Evolutionary conservation across 257 asterid genomes (phyloP), one percentile per base, ranked within the genome.

Genomic region (Verbena officinalis): DNA sequence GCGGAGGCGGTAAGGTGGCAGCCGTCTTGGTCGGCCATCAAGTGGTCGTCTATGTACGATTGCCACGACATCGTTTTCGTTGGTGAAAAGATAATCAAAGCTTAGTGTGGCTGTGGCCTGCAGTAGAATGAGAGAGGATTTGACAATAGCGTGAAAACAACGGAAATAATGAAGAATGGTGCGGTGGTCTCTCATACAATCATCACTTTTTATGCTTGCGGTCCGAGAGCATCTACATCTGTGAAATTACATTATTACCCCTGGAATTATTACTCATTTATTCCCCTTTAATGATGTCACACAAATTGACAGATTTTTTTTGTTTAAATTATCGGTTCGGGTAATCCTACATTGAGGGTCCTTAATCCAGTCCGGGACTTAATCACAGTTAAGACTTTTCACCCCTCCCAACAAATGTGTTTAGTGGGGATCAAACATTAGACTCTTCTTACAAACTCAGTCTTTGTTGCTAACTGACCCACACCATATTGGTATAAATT

Each of bases 1-100:
- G 97, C 96, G 27, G 97, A 70, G 69, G 97, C 66, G 60, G 82
- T 21, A 65, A 90, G 96, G 62, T 57, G 79, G 80, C 67, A 45
- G 54, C 83, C 87, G 51, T 83, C 96, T 45, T 78, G 51, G 0
- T 82, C 97, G 67, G 89, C 90, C 89, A 90, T 49, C 77, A 90
- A 83, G 75, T 85, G 90, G 2, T 83, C 92, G 57, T 90, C 96
- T n/a, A 90, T 87, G 74, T 87, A 90, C 1, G 83, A 55, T 84
- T 90, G 97, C 97, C 96, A 87, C 88, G 97, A 90, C 97, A 85
- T 86, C 67, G 71, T 74, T 74, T 27, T 40, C 68, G 62, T 0
- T 16, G 2, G 40, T 55, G 23, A 17, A 7, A 44, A 52, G n/a
- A 55, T 27, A 55, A 30, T 30, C 4, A 49, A 46, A 16, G 57